Evolutionary conservation across 2,329 filamentous ascomycete genomes (phyloP), one percentile per base, ranked within the genome.

Genomic region (Dactylellina cionopaga): DNA sequence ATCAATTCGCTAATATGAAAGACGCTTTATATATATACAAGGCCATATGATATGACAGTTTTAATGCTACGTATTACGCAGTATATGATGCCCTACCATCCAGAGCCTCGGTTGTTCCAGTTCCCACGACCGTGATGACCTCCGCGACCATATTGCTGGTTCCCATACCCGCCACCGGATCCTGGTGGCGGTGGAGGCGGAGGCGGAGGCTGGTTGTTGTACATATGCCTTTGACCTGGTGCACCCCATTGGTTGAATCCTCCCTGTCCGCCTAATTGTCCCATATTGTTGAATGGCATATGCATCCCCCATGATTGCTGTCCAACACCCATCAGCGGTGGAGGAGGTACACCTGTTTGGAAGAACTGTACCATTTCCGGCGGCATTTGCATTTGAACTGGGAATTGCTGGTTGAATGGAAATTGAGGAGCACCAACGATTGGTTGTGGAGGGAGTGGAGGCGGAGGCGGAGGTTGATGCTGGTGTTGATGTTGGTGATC

Each of bases 341-440:
- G 69, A 10, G 69, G 59, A 15, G 49, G 60, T 15, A 71, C 52
- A 9, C 47, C 47, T 5, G 55, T n/a, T 54, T 74, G 69, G 25
- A 68, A 68, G 44, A 74, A 74, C n/a, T 74, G 69, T 15, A 44
- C 47, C 69, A 74, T 74, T 29, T 74, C 60, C 17, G 69, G 62
- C 31, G 59, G 69, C 54, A 68, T 66, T 9, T 29, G 69, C 60
- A 66, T 60, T 9, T 46, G 60, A 9, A 56, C 43, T 2, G 60
- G 69, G 41, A 62, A 74, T 39, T 62, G 69, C 33, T 72, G 68
- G 37, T 59, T 54, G 22, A 72, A 72, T 10, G 68, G 52, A 52
- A 72, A 72, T 13, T 47, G 68, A 22, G 68, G 65, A 7, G 43
- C 41, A 2, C 52, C 35, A 25, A 27, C 24, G 25, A 55, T 56